These are phyloP conservation scores for Naganishia randhawae DNA, from an alignment of 768 basidiomycete species.

Conservation along the genomic window DNA sequence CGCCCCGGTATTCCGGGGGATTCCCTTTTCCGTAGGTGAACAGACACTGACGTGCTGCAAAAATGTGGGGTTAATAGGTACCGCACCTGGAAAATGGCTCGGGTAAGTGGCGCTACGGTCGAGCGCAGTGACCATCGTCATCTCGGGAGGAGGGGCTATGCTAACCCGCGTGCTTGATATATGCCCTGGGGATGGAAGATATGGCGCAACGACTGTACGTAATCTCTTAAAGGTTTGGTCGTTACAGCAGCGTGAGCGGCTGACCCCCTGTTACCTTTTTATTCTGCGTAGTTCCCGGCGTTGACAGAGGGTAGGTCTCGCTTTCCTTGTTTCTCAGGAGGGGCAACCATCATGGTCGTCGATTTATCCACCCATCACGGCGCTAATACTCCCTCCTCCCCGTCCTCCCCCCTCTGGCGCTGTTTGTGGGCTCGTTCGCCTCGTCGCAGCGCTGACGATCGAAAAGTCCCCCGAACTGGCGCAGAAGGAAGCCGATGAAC, in stretches of 20 bases:
- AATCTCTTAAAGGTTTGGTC: not conserved
- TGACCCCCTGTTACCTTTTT: not conserved
- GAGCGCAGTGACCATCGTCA: too few species aligned
- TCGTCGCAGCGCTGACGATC: slow-evolving; percentile 46
- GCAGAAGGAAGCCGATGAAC: slow-evolving; percentile 46
- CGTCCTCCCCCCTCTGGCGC: too few species aligned
- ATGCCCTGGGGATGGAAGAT: slow-evolving; percentile 8
- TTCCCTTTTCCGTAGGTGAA: not conserved
- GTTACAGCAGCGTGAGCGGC: not conserved
- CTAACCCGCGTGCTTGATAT: not conserved
- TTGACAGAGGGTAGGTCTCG: slow-evolving; percentile 26
- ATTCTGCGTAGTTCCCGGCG: slow-evolving; percentile 1
- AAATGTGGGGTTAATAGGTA: slow-evolving; percentile 9
- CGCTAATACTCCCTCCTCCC: too few species aligned
- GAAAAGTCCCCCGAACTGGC: slow-evolving; percentile 40
- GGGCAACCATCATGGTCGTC: slow-evolving; percentile 46
- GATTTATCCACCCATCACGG: slow-evolving; percentile 33
- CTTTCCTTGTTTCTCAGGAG: not conserved
- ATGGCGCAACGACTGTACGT: slow-evolving; percentile 45
- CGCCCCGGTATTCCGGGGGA: too few species aligned
- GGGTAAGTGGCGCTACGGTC: slow-evolving; percentile 26
- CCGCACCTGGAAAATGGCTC: slow-evolving; percentile 49
- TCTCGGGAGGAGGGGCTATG: not conserved
- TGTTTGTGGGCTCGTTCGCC: too few species aligned
- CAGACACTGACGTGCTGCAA: too few species aligned